Conservation (phyloP, 257 asterid genomes). For the Lavandula angustifolia region DNA sequence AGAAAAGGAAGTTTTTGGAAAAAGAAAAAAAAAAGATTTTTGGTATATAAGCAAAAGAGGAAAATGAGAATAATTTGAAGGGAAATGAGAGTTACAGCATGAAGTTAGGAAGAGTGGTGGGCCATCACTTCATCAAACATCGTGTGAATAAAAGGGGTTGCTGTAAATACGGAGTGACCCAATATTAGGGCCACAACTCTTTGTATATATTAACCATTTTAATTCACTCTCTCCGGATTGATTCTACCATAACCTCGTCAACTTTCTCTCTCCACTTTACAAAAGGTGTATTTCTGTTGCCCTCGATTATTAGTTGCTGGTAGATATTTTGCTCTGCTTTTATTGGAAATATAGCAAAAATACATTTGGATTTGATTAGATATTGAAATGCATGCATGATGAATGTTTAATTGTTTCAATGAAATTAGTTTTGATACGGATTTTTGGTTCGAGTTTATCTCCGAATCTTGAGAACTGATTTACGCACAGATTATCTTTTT, state of each 20-base stretch:
- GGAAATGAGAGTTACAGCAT: slow-evolving; percentile 31
- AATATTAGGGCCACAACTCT: slow-evolving; percentile 29
- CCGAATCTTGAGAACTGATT: neutral
- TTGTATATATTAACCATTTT: slow-evolving; percentile 30
- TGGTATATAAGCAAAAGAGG: too few relatives aligned
- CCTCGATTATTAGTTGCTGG: neutral
- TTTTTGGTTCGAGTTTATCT: neutral
- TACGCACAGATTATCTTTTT: neutral
- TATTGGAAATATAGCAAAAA: neutral
- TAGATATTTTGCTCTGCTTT: neutral
- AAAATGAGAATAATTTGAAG: too few relatives aligned
- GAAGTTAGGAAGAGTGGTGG: slow-evolving; percentile 29
- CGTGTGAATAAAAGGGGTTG: slow-evolving; percentile 21
- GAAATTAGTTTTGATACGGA: neutral
- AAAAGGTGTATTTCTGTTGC: slow-evolving; percentile 8
- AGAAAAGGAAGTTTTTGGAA: too few relatives aligned
- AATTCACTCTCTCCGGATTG: slow-evolving; percentile 25
- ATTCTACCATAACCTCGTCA: neutral
- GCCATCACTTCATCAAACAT: slow-evolving; percentile 28
- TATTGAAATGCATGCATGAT: slow-evolving; percentile 1
- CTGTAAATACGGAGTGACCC: slow-evolving; percentile 21
- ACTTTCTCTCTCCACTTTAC: neutral
- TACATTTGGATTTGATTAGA: neutral
- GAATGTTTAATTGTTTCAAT: neutral
- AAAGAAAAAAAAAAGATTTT: too few relatives aligned